Percentiles rank a stretch among this genome's conserved stretches.
These are phyloP conservation scores for Exserohilum rostratum DNA, from an alignment of 2,329 filamentous ascomycete genomes.

Conservation along the genomic window DNA sequence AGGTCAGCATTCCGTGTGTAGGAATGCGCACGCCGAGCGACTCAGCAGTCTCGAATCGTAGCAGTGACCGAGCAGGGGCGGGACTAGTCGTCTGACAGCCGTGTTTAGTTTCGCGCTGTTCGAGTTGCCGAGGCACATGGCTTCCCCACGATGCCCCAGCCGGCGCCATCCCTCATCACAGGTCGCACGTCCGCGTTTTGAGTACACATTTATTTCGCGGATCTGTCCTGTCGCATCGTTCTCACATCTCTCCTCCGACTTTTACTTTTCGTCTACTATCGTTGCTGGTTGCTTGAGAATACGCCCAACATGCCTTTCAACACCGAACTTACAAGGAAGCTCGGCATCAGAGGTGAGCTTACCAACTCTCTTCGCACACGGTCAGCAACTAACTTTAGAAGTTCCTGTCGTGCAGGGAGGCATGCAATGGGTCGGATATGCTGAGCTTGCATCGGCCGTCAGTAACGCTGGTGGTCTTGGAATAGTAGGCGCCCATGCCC, in stretches of 20 bases:
- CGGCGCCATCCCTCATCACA: constrained; percentile 14
- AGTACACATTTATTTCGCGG: constrained; percentile 8
- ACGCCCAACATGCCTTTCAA: constrained; percentile 64
- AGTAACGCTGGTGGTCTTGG: constrained; percentile 73
- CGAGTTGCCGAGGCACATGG: constrained; percentile 35
- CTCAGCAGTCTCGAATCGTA: constrained; percentile 20
- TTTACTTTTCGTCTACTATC: neutral
- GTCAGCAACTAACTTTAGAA: constrained; percentile 56
- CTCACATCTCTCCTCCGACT: neutral
- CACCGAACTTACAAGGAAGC: constrained; percentile 65
- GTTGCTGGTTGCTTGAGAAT: neutral
- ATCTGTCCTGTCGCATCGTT: neutral
- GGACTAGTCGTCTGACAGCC: constrained; percentile 13
- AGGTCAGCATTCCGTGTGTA: neutral
- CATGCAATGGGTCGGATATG: constrained; percentile 86
- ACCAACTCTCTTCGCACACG: neutral
- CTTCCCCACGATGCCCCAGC: constrained; percentile 35
- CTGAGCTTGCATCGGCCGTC: constrained; percentile 76
- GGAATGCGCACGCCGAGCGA: neutral
- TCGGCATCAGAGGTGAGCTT: constrained; percentile 59
- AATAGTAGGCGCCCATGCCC: constrained; percentile 54
- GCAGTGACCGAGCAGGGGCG: neutral
- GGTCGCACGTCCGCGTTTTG: constrained; percentile 12
- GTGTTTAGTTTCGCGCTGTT: constrained; percentile 22
- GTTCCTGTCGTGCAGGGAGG: constrained; percentile 85